Evolutionary conservation across 352 stramenopile species (phyloP).

Genomic region (Elongisporangium anandrum): DNA sequence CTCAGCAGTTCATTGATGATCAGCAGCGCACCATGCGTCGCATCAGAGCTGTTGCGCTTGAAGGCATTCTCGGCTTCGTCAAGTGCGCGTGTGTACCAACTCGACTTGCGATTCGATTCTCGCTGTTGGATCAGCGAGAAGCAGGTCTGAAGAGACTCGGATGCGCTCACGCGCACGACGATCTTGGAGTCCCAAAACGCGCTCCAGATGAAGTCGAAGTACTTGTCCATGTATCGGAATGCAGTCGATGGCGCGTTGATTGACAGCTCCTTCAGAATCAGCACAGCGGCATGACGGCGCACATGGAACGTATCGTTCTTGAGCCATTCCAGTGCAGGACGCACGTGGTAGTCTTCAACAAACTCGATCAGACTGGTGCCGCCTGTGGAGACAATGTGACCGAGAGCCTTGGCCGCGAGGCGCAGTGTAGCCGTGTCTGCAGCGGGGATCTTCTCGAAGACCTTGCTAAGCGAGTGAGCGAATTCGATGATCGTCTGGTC

Average conservation of each 20-base stretch:
- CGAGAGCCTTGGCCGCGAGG: constrained; percentile 70
- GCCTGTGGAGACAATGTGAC: constrained; percentile 85
- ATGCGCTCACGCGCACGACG: constrained; percentile 73
- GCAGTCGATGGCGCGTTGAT: constrained; percentile 83
- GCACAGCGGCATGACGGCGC: constrained; percentile 74
- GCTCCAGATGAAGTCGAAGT: constrained; percentile 90
- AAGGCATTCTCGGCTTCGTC: constrained; percentile 76
- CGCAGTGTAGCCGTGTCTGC: constrained; percentile 70
- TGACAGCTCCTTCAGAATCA: constrained; percentile 85
- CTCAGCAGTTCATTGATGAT: constrained; percentile 85
- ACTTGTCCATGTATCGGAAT: constrained; percentile 87
- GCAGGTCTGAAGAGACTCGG: constrained; percentile 79
- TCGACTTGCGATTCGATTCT: constrained; percentile 82
- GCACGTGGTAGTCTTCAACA: constrained; percentile 87
- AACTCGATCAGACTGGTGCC: constrained; percentile 87
- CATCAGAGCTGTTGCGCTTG: constrained; percentile 69
- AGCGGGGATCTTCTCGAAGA: constrained; percentile 85
- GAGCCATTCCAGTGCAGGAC: constrained; percentile 83
- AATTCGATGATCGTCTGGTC: constrained; percentile 90
- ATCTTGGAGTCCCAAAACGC: constrained; percentile 84
- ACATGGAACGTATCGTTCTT: constrained; percentile 89
- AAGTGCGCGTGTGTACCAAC: constrained; percentile 74
- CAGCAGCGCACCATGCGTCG: constrained; percentile 75
- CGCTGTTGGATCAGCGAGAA: constrained; percentile 86
- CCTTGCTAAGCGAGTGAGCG: constrained; percentile 79